Conservation (phyloP, 805 yeast species). For the Ogataea neopini region DNA sequence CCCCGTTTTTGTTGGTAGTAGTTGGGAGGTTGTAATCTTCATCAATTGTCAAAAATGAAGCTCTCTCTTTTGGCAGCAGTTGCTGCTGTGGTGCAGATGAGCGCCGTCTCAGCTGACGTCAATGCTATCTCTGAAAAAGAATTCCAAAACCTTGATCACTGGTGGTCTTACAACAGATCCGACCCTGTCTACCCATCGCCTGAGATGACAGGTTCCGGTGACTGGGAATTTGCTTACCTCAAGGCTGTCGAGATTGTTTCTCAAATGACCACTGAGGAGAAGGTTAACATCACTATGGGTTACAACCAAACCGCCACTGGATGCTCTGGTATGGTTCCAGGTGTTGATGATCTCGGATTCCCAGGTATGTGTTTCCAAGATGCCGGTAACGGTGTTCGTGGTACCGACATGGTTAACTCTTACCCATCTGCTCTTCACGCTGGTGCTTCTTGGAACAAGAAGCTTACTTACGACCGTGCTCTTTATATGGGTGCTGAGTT, state of each 20-base stretch:
- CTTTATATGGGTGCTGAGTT: slow-evolving; percentile 59
- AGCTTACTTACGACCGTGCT: slow-evolving; percentile 52
- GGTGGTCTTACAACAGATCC: slow-evolving; percentile 22
- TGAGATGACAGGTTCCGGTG: slow-evolving; percentile 21
- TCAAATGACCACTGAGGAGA: slow-evolving; percentile 57
- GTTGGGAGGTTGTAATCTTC: not conserved
- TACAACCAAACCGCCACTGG: slow-evolving; percentile 7
- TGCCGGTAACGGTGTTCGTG: slow-evolving; percentile 62
- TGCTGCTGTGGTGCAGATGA: slow-evolving; percentile 6
- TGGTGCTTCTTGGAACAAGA: slow-evolving; percentile 58
- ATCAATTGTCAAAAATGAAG: slow-evolving; percentile 1
- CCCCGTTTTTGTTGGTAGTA: not conserved
- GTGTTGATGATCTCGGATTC: slow-evolving; percentile 58
- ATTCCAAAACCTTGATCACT: slow-evolving; percentile 10
- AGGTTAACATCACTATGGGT: slow-evolving; percentile 63
- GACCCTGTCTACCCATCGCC: slow-evolving; percentile 25
- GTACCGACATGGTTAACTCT: slow-evolving; percentile 55
- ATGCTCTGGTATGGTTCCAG: slow-evolving; percentile 53
- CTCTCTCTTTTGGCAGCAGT: slow-evolving; percentile 4
- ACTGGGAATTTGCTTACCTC: slow-evolving; percentile 59
- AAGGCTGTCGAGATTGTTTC: slow-evolving; percentile 56
- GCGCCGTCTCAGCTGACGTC: not conserved
- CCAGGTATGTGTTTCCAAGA: slow-evolving; percentile 61
- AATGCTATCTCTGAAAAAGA: slow-evolving; percentile 8
- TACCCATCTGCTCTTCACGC: slow-evolving; percentile 62